phyloP scores from a whole-genome alignment of 1,284 basidiomycete species.

The Cystobasidium slooffiae region DNA sequence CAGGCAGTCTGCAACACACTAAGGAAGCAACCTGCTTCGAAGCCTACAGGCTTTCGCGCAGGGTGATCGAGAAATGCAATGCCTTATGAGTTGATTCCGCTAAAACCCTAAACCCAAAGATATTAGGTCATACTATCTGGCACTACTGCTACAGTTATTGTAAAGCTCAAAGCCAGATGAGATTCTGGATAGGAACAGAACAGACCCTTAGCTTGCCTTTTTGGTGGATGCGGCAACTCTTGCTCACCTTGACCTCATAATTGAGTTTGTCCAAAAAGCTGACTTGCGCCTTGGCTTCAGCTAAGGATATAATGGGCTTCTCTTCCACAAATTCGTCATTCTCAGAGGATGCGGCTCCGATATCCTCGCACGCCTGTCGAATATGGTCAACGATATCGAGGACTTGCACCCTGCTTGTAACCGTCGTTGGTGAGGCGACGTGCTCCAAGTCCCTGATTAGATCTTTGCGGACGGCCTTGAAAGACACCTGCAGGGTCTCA shows the following conservation, averaged over 20 bases:
- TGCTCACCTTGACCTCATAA: conserved; percentile 39
- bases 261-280: conserved; percentile 33
- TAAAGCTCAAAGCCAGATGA: conserved; percentile 35
- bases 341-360: conserved; percentile 60
- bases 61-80: not conserved
- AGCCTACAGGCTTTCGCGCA: not conserved
- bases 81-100: too few relatives aligned
- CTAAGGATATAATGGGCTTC: conserved; percentile 68
- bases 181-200: conserved; percentile 6
- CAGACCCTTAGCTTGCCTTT: not conserved
- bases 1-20: not conserved
- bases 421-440: conserved; percentile 66
- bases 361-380: conserved; percentile 68
- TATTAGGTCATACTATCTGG: not conserved
- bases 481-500: conserved; percentile 57
- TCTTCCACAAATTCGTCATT: conserved; percentile 64
- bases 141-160: not conserved
- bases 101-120: too few relatives aligned
- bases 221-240: not conserved
- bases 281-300: conserved; percentile 29
- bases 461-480: conserved; percentile 60
- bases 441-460: conserved; percentile 54
- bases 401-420: conserved; percentile 75
- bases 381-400: conserved; percentile 74
- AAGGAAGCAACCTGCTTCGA: not conserved